Evolutionary conservation across 768 basidiomycete genomes (phyloP).

Genomic region (Sarcodon aspratus): DNA sequence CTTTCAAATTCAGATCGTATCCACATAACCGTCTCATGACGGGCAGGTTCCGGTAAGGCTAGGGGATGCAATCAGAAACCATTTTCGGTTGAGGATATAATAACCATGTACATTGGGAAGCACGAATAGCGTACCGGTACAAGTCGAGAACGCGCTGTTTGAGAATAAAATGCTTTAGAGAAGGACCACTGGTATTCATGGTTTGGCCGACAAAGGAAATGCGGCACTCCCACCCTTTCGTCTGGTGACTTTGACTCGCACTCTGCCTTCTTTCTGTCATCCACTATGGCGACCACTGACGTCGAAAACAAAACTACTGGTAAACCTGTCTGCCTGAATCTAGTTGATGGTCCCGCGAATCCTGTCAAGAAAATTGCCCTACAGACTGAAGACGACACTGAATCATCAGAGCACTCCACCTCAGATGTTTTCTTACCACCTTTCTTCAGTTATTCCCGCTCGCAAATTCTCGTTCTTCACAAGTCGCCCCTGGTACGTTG

Average conservation of each 20-base stretch:
- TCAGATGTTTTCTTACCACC: conserved; percentile 24
- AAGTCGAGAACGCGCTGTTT: conserved; percentile 46
- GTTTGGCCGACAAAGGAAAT: neutral
- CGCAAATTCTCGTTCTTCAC: conserved; percentile 55
- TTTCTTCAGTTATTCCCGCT: conserved; percentile 57
- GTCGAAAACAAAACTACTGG: conserved; percentile 2
- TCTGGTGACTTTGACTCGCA: neutral
- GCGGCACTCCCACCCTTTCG: neutral
- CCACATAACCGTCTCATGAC: conserved; percentile 61
- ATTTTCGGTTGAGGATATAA: neutral
- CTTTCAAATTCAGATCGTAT: conserved; percentile 64
- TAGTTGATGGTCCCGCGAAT: conserved; percentile 18
- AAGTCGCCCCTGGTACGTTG: conserved; percentile 66
- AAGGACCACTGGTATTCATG: neutral
- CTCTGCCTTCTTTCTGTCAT: conserved; percentile 2
- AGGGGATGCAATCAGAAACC: conserved; percentile 5
- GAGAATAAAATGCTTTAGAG: conserved; percentile 70
- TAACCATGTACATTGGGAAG: conserved; percentile 44
- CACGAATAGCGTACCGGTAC: conserved; percentile 60
- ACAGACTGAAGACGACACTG: conserved; percentile 11
- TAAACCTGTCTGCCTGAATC: conserved; percentile 3
- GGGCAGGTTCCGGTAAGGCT: conserved; percentile 57
- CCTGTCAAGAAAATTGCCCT: conserved; percentile 22
- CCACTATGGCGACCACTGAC: conserved; percentile 23
- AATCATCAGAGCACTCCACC: conserved; percentile 13